Percentiles rank a stretch among this genome's conserved stretches.
Conservation (phyloP, 139 green algal species). For the Volvox africanus region DNA sequence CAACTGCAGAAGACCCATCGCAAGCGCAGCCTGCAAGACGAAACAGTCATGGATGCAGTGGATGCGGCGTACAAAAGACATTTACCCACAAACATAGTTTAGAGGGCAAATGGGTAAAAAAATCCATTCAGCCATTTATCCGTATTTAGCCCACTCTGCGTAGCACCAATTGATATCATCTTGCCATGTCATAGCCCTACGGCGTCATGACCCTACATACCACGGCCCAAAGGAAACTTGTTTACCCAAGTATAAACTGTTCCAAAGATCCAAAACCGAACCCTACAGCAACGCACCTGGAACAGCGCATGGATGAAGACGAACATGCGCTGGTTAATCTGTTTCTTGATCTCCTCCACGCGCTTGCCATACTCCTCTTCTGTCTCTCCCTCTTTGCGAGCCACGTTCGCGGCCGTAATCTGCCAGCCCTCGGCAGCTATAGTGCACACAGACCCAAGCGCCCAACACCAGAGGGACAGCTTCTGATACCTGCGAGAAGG, state of each 20-base stretch:
- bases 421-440: constrained; percentile 58
- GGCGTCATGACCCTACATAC: too few relatives aligned
- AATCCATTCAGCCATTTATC: too few relatives aligned
- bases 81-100: too few relatives aligned
- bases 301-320: constrained; percentile 80
- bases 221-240: too few relatives aligned
- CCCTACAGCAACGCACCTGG: constrained; percentile 65
- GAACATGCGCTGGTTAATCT: constrained; percentile 77
- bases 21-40: constrained; percentile 72
- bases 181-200: too few relatives aligned
- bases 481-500: constrained; percentile 58
- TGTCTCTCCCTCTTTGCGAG: constrained; percentile 65
- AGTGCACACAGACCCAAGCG: constrained; percentile 67
- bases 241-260: too few relatives aligned
- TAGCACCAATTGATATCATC: too few relatives aligned
- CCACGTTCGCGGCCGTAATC: constrained; percentile 43
- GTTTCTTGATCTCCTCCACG: constrained; percentile 65
- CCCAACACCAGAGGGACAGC: constrained; percentile 75
- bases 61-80: too few relatives aligned
- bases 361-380: constrained; percentile 75
- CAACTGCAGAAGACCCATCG: constrained; percentile 76
- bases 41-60: too few relatives aligned
- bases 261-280: too few relatives aligned
- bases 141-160: too few relatives aligned
- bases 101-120: too few relatives aligned